Evolutionary conservation across 169 alveolate species (phyloP), one percentile per base, ranked within the genome.

Genomic region (Miamiensis avidus): DNA sequence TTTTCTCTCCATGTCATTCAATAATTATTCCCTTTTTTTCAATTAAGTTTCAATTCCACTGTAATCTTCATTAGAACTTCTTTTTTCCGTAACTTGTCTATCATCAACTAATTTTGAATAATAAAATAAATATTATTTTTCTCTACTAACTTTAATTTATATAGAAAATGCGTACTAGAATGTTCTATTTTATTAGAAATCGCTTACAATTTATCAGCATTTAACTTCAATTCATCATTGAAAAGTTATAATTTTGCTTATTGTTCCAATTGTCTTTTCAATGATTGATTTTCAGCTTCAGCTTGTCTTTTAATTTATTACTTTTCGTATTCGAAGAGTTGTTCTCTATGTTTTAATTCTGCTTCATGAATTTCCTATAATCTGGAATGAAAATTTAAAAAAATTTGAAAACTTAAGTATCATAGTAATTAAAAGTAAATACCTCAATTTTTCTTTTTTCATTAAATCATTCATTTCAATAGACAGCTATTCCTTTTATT

Each of bases 311-410:
- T 33, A 26, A 77, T 77, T 34, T 33, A 77, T 1, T 64, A 29
- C 11, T 77, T 77, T 77, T 77, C 82, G 34, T 77, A 33, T 77
- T 77, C 82, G 33, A 77, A 77, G 0, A 69, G 28, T 6, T 31
- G 20, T 77, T 77, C 64, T 29, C 28, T 64, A 26, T 27, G 28
- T 31, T 77, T 69, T 25, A 77, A 6, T 77, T 77, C 82, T 32
- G 64, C 64, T 26, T 77, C 82, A 77, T 33, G 64, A 15, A 77
- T 20, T 26, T 77, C 34, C 26, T 69, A 16, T 77, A 32, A 33
- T 77, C 82, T 77, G 28, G 28, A 64, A 16, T 72, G 31, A 77
- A 32, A 65, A n/a, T 77, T 31, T 0, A 77, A 33, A 69, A 77
- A 32, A 6, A 31, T 29, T 0, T 31, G 20, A 11, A 11, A 49